phyloP scores from a whole-genome alignment of 139 green algal species.

The Chlamydomonas eustigma region DNA sequence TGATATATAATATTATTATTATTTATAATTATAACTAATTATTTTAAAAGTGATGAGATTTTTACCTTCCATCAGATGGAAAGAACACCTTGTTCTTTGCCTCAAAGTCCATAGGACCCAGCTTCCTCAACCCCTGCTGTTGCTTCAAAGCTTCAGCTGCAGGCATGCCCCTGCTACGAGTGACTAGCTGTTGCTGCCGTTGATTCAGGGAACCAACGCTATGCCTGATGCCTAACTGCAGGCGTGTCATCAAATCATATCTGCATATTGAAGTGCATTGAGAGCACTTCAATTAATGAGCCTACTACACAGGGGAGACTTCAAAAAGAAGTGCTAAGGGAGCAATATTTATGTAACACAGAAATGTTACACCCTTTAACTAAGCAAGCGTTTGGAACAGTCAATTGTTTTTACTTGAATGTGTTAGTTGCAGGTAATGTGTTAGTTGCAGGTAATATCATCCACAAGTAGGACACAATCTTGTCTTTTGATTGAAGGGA shows the following conservation, averaged over 20 bases:
- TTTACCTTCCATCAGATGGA: not conserved
- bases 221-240: conserved; percentile 89
- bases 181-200: not conserved
- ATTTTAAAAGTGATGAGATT: too few relatives aligned
- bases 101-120: not conserved
- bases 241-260: conserved; percentile 90
- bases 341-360: too few relatives aligned
- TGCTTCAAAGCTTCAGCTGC: not conserved
- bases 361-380: too few relatives aligned
- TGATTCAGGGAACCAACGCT: conserved; percentile 45
- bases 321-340: too few relatives aligned
- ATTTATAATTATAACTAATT: too few relatives aligned
- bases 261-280: conserved; percentile 23
- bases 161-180: not conserved
- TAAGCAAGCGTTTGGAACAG: too few relatives aligned
- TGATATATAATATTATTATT: too few relatives aligned
- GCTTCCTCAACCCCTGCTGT: conserved; percentile 3
- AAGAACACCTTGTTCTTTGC: conserved; percentile 13
- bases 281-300: not conserved
- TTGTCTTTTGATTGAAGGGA: not conserved
- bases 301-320: too few relatives aligned
- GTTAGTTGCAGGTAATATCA: too few relatives aligned
- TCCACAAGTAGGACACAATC: too few relatives aligned
- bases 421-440: too few relatives aligned
- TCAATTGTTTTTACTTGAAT: too few relatives aligned